Base-by-base conservation (phyloP, 371 early-diverging fungal genomes). In the Mucor racemosus region DNA sequence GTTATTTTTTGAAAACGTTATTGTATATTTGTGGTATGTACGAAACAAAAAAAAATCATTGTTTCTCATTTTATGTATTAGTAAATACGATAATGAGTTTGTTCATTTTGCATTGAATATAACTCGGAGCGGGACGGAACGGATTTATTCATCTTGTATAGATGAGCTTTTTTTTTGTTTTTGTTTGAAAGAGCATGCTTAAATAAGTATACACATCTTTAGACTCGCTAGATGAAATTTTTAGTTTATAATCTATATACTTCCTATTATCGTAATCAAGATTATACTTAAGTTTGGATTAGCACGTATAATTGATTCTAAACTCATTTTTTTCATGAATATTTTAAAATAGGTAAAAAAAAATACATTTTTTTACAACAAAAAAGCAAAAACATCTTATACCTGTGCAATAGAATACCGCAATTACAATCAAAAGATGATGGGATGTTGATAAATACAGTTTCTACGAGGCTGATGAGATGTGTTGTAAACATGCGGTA, bases 81-180 rank as follows among this genome's bases (percentile, higher is more conserved):
- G 3, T 26, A 26, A 1, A 26, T 35, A 4, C 31, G 13, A 33
- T 9, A 50, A 9, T 34, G 6, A 13, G 11, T 58, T 38, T 19
- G 19, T 17, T 58, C 5, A n/a, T 58, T 58, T 15, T 17, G 39
- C 36, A 40, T 38, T 11, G 17, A 38, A n/a, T 38, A n/a, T 58
- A 11, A 42, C 44, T 60, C 60, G 58, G 58, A 40, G 58, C 58
- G 41, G 58, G 58, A 58, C 58, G 58, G 58, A 39, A 5, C 31
- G 41, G 41, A 21, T 44, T 44, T 44, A 26, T 26, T 26, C 26
- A 26, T 26, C 3, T 17, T 17, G 5, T 44, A 44, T 15, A 44
- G 17, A 44, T 17, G 15, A n/a, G 44, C 44, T 44, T 15, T 44
- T 17, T n/a, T 44, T 15, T 44, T 17, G 44, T n/a, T 44, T 15